Evolutionary conservation across 495 filamentous ascomycete species (phyloP), one percentile per base, ranked within the genome.

Genomic region (Hypoxylon subgilvum): DNA sequence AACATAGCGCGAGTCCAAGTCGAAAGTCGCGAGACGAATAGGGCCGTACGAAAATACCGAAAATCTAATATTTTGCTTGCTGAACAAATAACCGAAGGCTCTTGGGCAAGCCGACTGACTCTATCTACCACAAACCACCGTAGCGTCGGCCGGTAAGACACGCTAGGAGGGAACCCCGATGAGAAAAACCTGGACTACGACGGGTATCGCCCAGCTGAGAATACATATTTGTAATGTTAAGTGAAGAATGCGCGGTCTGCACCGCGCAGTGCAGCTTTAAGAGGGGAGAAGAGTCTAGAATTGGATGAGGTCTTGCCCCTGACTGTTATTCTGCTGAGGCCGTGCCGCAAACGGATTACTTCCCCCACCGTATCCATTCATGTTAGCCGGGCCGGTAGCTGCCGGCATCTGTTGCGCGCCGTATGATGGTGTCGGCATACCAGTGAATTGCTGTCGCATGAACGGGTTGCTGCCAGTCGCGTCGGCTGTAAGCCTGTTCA

Each of bases 391-490:
- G 1, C 89, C 89, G 3, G 89, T 93, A 48, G 88, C 86, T n/a
- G 88, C 86, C 18, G 89, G 89, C 69, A 86, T 76, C 72, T 90
- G 79, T 46, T 74, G 77, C 5, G 70, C 69, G 13, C 72, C 73
- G 34, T 84, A 83, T 16, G 75, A 75, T 5, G 80, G 72, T 10
- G 86, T 84, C 19, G 91, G 91, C 72, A 88, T 82, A 6, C 91
- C 91, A 0, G 91, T 94, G 53, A 86, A 91, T 62, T 94, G 92
- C 52, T 82, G 81, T 52, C 79, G 72, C 47, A 93, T 81, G 77
- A 97, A 99, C 4, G 95, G 95, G 67, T 97, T 97, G 75, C 82
- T 96, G 47, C 92, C 92, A 3, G 91, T 93, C 30, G 82, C 79
- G 23, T 89, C 88, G n/a, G 80, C 76, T 6, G 85, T 86, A 32